These are phyloP conservation scores for Fusarium agapanthi DNA, from an alignment of 2,329 filamentous ascomycete species.

Conservation along the genomic window DNA sequence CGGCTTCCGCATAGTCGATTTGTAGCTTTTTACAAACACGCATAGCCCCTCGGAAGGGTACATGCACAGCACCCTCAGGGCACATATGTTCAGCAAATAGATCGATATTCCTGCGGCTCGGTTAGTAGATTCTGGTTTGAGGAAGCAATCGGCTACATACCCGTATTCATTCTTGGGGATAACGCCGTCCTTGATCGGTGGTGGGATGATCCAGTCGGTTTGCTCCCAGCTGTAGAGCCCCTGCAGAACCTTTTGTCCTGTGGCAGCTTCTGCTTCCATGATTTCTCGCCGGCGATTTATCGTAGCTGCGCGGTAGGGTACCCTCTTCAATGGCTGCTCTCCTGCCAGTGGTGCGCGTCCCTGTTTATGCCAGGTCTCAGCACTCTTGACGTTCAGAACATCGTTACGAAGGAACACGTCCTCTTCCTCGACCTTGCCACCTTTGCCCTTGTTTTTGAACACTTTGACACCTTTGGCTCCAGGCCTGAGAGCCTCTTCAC, in stretches of 20 bases:
- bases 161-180: conserved; percentile 96
- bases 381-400: conserved; percentile 85
- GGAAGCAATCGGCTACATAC: conserved; percentile 37
- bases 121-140: conserved; percentile 30
- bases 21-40: conserved; percentile 84
- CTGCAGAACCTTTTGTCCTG: conserved; percentile 85
- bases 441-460: conserved; percentile 80
- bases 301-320: conserved; percentile 91
- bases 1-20: conserved; percentile 92
- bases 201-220: conserved; percentile 94
- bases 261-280: conserved; percentile 81
- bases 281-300: conserved; percentile 87
- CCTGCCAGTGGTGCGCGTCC: conserved; percentile 78
- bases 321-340: conserved; percentile 81
- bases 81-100: conserved; percentile 95
- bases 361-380: conserved; percentile 98
- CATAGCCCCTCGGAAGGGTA: conserved; percentile 79
- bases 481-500: conserved; percentile 86
- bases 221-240: conserved; percentile 85
- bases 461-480: conserved; percentile 74
- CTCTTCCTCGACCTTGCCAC: conserved; percentile 76
- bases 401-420: conserved; percentile 83
- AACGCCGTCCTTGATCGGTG: conserved; percentile 81
- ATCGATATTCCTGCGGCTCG: conserved; percentile 76
- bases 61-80: conserved; percentile 81